phyloP scores from a whole-genome alignment of 139 green algal species.

The Coelastrella sp. region DNA sequence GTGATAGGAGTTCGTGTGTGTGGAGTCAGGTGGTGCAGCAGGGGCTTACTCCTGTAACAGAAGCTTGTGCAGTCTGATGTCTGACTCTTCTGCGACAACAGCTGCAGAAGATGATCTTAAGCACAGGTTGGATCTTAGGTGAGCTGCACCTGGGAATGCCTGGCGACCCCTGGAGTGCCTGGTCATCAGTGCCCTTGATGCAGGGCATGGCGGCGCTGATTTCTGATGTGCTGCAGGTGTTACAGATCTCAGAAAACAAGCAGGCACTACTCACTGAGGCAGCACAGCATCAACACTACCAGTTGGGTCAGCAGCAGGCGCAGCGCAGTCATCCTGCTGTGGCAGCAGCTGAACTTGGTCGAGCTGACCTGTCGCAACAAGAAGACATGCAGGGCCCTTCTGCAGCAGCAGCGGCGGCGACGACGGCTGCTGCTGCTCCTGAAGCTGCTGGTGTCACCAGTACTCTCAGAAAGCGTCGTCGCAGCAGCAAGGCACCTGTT shows the following conservation, averaged over 20 bases:
- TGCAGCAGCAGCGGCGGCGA: neutral
- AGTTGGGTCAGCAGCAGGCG: neutral
- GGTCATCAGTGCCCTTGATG: too few relatives aligned
- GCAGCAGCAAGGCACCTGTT: neutral
- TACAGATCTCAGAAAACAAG: constrained; percentile 26
- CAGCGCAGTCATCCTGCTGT: neutral
- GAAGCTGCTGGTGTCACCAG: neutral
- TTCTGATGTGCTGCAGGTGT: neutral
- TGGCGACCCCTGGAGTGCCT: too few relatives aligned
- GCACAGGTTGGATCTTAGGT: too few relatives aligned
- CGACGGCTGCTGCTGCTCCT: neutral
- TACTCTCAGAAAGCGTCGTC: neutral
- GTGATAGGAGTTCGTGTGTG: constrained; percentile 53
- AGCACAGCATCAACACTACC: neutral
- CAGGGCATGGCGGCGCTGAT: neutral
- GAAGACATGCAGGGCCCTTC: too few relatives aligned
- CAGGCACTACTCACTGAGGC: constrained; percentile 30
- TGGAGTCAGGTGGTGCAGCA: neutral
- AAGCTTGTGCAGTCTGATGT: neutral
- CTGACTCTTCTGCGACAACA: neutral
- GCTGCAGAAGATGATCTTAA: neutral
- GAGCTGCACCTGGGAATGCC: too few relatives aligned
- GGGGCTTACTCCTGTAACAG: neutral
- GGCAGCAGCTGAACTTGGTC: neutral
- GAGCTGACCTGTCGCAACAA: too few relatives aligned